Evolutionary conservation across 2,329 filamentous ascomycete species (phyloP), one percentile per base, ranked within the genome.

Genomic region (Thermochaetoides dissita): DNA sequence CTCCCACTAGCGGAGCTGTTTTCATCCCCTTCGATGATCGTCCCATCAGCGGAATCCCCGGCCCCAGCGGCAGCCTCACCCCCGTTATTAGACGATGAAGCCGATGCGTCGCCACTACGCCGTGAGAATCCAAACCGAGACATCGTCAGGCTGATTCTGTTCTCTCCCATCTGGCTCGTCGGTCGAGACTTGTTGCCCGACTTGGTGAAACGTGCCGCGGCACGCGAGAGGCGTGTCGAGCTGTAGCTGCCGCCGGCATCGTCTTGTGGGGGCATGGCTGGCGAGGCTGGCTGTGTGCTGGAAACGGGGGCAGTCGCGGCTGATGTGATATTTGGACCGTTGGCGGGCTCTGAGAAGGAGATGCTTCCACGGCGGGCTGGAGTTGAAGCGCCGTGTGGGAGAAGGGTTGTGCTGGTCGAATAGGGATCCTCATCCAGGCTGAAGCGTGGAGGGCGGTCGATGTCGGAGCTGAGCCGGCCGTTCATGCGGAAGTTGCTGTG

Each of bases 81-180:
- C 17, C 17, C 17, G 17, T 24, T 24, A 24, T 24, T 24, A 24
- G 17, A 24, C 17, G 17, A 24, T 5, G 17, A 24, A 24, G 17
- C 17, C 17, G 17, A 24, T 24, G 17, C 17, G 17, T 24, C 17
- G 17, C 17, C 17, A 24, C 17, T 24, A 7, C 64, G 51, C 39
- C 66, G 68, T 51, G 69, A 67, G 6, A 75, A 63, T 0, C 68
- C 68, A 4, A 76, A 57, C n/a, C 71, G 67, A 10, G 67, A 69
- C 55, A 79, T 74, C 3, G 70, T 72, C 11, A 70, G 61, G 52
- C 71, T 76, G 43, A 76, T 68, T 4, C 76, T 66, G 10, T 65
- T 66, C 49, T 79, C 76, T 29, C 74, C 72, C 1, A 65, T 68
- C 50, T 78, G 73, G 51, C 76, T 79, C 11, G 60, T 61, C 5